Base-by-base conservation (phyloP, 192 early-diverging fungal genomes). In the Backusella luteola region DNA sequence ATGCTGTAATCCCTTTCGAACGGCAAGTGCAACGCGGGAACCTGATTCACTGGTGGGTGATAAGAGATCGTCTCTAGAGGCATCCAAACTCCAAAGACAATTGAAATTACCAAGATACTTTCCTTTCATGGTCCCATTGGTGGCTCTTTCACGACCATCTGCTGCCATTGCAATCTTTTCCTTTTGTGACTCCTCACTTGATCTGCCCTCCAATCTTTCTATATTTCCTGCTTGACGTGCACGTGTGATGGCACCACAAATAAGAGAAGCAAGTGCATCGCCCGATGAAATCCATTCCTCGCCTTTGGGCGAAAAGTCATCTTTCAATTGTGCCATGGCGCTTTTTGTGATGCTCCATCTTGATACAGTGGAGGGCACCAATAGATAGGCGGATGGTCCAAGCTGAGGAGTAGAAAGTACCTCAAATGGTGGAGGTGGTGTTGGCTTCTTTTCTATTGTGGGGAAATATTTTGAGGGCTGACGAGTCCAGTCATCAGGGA, bases 51-150 rank as follows among this genome's bases (percentile, higher is more conserved):
- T 34, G 12, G 76, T 71, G 1, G 46, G 69, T 7, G 78, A 77
- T 32, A 73, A 68, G 0, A 80, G 69, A 42, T 83, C 82, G 8
- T 72, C 46, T 1, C 78, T 78, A 73, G 78, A 77, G 7, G 80
- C 49, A 23, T 39, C 67, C 21, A 70, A 26, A 39, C 73, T 69
- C 73, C 78, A 80, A 75, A 83, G 78, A 49, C 49, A 44, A 44
- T 83, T 83, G 49, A 80, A 83, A 76, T 83, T 83, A 52, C 82
- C 82, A 69, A 76, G 77, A 70, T 83, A 83, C 12, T 42, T 75
- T 5, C 81, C 77, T 35, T 67, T 3, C 82, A 83, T 83, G 17
- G 76, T 52, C 6, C 78, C 76, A n/a, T 69, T 23, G 71, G 78
- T 67, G 52, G 82, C 34, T 68, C 82, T 70, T 7, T 69, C 78